Percentiles rank a stretch among this genome's conserved stretches.
These are phyloP conservation scores for Cadophora gregata DNA, from an alignment of 2,329 filamentous ascomycete species.

Conservation along the genomic window DNA sequence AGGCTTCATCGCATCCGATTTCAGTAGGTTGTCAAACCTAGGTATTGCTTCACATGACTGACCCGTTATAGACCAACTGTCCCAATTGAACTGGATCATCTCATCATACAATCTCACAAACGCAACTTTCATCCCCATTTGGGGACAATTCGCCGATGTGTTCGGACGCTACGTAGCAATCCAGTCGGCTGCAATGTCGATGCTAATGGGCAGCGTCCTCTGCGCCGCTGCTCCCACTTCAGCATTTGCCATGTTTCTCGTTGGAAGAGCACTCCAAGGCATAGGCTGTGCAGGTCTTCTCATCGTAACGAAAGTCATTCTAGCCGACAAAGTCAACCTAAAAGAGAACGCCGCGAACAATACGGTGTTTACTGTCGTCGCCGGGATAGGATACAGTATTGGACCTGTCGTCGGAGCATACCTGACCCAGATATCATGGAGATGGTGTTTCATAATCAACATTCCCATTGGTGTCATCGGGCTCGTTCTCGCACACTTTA, in stretches of 20 bases:
- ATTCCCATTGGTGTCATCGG: conserved; percentile 60
- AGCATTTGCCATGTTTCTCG: conserved; percentile 63
- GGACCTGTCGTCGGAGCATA: conserved; percentile 65
- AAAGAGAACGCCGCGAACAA: conserved; percentile 67
- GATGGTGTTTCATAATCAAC: conserved; percentile 71
- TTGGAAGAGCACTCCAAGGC: conserved; percentile 69
- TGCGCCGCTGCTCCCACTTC: conserved; percentile 62
- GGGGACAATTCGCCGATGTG: conserved; percentile 68
- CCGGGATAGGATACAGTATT: conserved; percentile 54
- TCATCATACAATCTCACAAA: conserved; percentile 72
- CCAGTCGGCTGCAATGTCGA: conserved; percentile 60
- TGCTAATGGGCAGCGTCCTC: conserved; percentile 65
- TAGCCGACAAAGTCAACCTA: conserved; percentile 68
- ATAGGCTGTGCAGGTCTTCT: conserved; percentile 65
- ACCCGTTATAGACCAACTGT: conserved; percentile 52
- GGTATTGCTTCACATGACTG: background rate
- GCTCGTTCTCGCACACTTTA: conserved; percentile 58
- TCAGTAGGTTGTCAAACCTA: conserved; percentile 51
- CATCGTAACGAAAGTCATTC: conserved; percentile 65
- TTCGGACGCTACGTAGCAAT: conserved; percentile 67
- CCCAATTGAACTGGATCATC: conserved; percentile 72
- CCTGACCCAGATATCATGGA: conserved; percentile 61
- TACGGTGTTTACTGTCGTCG: conserved; percentile 64
- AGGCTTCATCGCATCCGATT: conserved; percentile 68
- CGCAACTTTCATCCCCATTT: conserved; percentile 70